Evolutionary conservation across 78 protist genomes (phyloP), one percentile per base, ranked within the genome.

Genomic region (slime mould (Dictyostelium discoideum)): DNA sequence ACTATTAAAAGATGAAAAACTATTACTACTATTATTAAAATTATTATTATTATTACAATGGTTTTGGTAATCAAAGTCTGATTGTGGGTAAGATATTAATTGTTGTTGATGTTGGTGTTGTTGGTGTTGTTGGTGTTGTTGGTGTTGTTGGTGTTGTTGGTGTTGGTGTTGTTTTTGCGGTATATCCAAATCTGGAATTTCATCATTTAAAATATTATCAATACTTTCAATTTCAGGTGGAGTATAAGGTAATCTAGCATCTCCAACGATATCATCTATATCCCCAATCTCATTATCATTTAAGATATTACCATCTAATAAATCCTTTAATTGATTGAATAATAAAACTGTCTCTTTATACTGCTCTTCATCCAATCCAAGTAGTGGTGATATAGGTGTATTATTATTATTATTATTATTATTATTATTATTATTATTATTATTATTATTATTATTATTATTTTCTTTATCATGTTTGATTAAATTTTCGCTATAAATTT

Each of bases 21-120:
- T 60, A 57, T 54, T 63, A 29, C 8, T 37, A 7, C 67, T 11
- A 13, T 10, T 24, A 84, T 84, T 29, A 39, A 14, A 16, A 84
- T 63, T 84, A 65, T 32, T 54, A 39, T 84, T 63, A 65, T 46
- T 46, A 50, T 50, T 82, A 54, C 32, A 24, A 82, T 82, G 37
- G 32, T n/a, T 54, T n/a, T 67, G 76, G 37, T 67, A 26, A 67
- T 67, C 76, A 10, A 65, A n/a, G 13, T 54, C 65, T n/a, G 73
- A 65, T n/a, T n/a, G 73, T 67, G 76, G 76, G 10, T n/a, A 67
- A 2, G 76, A 54, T 1, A 54, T 1, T 13, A 48, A 22, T 63
- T 9, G 24, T 63, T 63, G 73, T 22, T 18, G 29, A 1, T 63
- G 73, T 22, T 18, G 29, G 0, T 32, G 37, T 32, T 32, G 37